Base-by-base conservation (phyloP, 202 grass and related monocot species). In the Brachypodium distachyon region DNA sequence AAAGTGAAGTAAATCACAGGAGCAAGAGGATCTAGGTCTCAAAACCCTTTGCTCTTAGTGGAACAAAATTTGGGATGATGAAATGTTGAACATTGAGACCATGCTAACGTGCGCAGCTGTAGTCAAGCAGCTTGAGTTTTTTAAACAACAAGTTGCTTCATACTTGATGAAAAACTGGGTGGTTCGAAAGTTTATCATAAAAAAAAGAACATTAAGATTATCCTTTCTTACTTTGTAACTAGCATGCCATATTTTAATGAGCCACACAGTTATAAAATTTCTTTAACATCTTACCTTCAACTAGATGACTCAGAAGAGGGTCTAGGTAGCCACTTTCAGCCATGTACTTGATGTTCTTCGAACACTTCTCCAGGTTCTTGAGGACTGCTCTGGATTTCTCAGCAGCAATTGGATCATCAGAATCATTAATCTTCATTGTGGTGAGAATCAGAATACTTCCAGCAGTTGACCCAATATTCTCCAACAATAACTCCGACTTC, bases 321-420 rank as follows among this genome's bases (percentile, higher is more conserved):
- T 94, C 91, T 67, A 92, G 91, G 77, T 87, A 92, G 63, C 95
- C 95, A 84, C 84, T 88, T 66, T 94, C 87, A 67, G 95, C 95
- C 95, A 97, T 97, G 79, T 75, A 86, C 48, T 85, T 97, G 44
- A 97, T 92, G 67, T 97, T 97, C 69, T 86, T 84, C 1, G 89
- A 70, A 38, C 87, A 87, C 48, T 88, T 97, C 74, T 94, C 95
- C 74, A 97, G 67, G 61, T 97, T 97, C 57, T 80, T 84, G 12
- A 97, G 82, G 76, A 88, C 81, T 41, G 72, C 79, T 77, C 72
- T 77, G 5, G 95, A 84, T 83, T 87, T 97, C 46, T 80, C 72
- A 25, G 87, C 80, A 4, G 79, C 80, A 42, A 86, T 21, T 7
- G 62, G 67, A 88, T 94, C 95, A 70, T 86, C 69, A 28, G 79